Evolutionary conservation across 2,329 filamentous ascomycete genomes (phyloP).

Genomic region (Colletotrichum graminicola): DNA sequence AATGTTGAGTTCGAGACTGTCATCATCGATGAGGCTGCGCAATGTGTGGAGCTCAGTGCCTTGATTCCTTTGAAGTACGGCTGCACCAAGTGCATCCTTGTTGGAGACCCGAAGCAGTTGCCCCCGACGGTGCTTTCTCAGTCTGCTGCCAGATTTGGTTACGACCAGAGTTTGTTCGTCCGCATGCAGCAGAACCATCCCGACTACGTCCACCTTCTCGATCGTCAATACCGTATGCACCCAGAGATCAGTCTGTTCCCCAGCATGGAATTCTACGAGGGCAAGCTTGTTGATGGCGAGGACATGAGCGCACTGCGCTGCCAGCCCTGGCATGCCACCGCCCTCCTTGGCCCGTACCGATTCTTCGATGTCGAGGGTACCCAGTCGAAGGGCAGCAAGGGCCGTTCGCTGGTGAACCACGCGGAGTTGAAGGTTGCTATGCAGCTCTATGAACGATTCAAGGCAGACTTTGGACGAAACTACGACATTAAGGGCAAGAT

Average conservation of each 20-base stretch:
- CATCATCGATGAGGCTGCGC: conserved; percentile 96
- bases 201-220: conserved; percentile 90
- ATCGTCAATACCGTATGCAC: conserved; percentile 99
- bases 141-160: conserved; percentile 90
- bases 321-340: conserved; percentile 87
- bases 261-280: conserved; percentile 92
- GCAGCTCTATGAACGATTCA: conserved; percentile 84
- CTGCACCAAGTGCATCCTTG: conserved; percentile 94
- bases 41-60: conserved; percentile 97
- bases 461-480: conserved; percentile 72
- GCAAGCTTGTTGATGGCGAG: conserved; percentile 84
- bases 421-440: conserved; percentile 90
- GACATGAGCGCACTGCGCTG: conserved; percentile 82
- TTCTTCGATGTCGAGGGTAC: conserved; percentile 97
- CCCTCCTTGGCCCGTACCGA: conserved; percentile 88
- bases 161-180: conserved; percentile 98
- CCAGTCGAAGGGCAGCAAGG: conserved; percentile 83
- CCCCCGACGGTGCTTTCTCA: conserved; percentile 96
- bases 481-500: conserved; percentile 85
- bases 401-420: conserved; percentile 90
- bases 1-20: conserved; percentile 98
- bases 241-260: conserved; percentile 95
- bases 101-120: conserved; percentile 97
- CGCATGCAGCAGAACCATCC: conserved; percentile 96
- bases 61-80: conserved; percentile 98